Conservation (phyloP, 179 eudicot genomes). For the Carnegiea gigantea region DNA sequence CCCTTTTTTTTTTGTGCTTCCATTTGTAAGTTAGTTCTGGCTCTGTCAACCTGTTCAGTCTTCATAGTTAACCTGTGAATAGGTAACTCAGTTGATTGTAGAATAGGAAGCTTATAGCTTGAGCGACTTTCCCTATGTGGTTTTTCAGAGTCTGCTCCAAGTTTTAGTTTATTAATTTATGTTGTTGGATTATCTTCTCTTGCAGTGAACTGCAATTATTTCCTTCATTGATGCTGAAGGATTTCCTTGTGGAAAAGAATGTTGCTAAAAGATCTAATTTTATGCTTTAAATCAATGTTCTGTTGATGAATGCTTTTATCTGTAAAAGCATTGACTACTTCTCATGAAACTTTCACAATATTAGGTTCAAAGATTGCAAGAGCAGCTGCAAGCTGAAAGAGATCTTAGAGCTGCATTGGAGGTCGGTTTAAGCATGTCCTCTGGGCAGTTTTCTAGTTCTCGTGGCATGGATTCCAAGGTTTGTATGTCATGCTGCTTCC, state of each 20-base stretch:
- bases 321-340: constrained; percentile 11
- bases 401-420: constrained; percentile 96
- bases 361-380: constrained; percentile 94
- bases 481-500: constrained; percentile 18
- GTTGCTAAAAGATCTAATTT: neutral
- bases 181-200: neutral
- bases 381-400: constrained; percentile 98
- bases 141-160: constrained; percentile 4
- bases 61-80: neutral
- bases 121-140: neutral
- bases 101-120: neutral
- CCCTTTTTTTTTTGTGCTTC: too few species aligned
- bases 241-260: neutral
- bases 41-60: neutral
- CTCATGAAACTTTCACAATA: constrained; percentile 15
- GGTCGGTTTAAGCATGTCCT: constrained; percentile 97
- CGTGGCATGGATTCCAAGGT: constrained; percentile 98
- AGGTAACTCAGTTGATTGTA: neutral
- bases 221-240: neutral
- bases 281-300: constrained; percentile 7
- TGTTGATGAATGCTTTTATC: neutral
- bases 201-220: neutral
- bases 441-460: constrained; percentile 75
- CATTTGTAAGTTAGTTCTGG: neutral
- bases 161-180: constrained; percentile 4